Percentiles rank a stretch among this genome's conserved stretches.
Evolutionary conservation across 495 filamentous ascomycete genomes (phyloP).

Genomic region (Friedmanniomyces simplex): DNA sequence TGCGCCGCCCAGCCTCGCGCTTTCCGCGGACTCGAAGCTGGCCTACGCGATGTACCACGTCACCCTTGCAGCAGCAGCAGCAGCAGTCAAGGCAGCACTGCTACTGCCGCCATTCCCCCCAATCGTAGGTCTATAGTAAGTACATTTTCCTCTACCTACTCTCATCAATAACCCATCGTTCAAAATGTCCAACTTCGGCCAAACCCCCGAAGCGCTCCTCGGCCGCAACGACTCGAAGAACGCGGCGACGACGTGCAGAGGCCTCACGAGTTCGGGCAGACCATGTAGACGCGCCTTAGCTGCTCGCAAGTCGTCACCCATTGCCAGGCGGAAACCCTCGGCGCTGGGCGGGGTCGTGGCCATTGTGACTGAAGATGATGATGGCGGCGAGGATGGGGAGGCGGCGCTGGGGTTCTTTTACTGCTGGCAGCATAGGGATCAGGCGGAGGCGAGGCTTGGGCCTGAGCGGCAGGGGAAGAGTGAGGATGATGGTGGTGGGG

Average conservation of each 20-base stretch:
- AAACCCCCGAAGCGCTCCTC: constrained; percentile 75
- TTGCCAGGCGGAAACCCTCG: constrained; percentile 23
- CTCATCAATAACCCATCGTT: neutral
- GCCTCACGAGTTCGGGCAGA: constrained; percentile 64
- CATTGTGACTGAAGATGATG: too few relatives aligned
- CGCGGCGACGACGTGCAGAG: constrained; percentile 75
- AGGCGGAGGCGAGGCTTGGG: constrained; percentile 40
- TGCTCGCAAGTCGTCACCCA: constrained; percentile 30
- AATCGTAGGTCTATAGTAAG: neutral
- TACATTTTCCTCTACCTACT: neutral
- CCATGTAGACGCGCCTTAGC: constrained; percentile 65
- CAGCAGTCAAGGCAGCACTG: constrained; percentile 3
- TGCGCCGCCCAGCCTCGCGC: neutral
- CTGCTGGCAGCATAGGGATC: constrained; percentile 93
- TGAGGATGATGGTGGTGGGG: too few relatives aligned
- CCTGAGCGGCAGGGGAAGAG: too few relatives aligned
- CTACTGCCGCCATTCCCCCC: neutral
- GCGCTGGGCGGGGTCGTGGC: constrained; percentile 29
- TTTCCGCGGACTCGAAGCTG: neutral
- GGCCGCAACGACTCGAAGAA: constrained; percentile 72
- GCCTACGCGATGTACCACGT: too few relatives aligned
- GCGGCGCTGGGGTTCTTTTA: too few relatives aligned
- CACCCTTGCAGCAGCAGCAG: neutral
- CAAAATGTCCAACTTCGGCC: constrained; percentile 36
- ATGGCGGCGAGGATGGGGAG: constrained; percentile 28